These are phyloP conservation scores for Plasmodium cynomolgi DNA, from an alignment of 169 alveolate species.

Conservation along the genomic window DNA sequence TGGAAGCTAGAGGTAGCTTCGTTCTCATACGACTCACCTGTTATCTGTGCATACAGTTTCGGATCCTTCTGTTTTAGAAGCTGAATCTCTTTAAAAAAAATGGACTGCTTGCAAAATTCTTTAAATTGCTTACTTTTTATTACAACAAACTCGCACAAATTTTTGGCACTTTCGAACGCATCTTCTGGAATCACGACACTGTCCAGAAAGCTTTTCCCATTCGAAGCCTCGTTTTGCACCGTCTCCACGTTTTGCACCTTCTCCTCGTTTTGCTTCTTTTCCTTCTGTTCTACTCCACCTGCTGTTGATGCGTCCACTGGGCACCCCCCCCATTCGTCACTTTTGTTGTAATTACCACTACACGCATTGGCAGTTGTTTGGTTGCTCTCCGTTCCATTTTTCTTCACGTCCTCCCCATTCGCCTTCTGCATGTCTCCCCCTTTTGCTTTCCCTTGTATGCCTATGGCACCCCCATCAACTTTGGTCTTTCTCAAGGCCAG, in stretches of 20 bases:
- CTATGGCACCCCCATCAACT: not conserved
- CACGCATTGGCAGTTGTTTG: not conserved
- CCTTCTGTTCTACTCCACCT: not conserved
- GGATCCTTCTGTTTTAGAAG: slow-evolving; percentile 21
- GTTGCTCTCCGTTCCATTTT: not conserved
- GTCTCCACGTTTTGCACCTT: not conserved
- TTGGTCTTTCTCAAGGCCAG: not conserved
- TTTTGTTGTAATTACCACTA: not conserved
- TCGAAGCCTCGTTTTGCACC: not conserved
- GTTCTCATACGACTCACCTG: slow-evolving; percentile 37
- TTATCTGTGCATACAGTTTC: slow-evolving; percentile 17
- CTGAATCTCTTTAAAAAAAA: slow-evolving; percentile 8
- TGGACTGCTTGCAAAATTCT: slow-evolving; percentile 17
- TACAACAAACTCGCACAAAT: slow-evolving; percentile 39
- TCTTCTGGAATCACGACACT: slow-evolving; percentile 10
- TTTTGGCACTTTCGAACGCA: slow-evolving; percentile 31
- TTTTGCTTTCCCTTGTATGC: not conserved
- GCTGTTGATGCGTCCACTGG: not conserved
- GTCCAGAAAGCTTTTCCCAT: not conserved
- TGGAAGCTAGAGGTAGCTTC: slow-evolving; percentile 16
- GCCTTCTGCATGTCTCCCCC: not conserved
- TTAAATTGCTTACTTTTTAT: slow-evolving; percentile 12
- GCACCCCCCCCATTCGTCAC: not conserved
- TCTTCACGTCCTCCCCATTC: not conserved
- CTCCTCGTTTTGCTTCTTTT: not conserved